These are phyloP conservation scores for Coemansia sp. DNA, from an alignment of 192 early-diverging fungal genomes.

Conservation along the genomic window DNA sequence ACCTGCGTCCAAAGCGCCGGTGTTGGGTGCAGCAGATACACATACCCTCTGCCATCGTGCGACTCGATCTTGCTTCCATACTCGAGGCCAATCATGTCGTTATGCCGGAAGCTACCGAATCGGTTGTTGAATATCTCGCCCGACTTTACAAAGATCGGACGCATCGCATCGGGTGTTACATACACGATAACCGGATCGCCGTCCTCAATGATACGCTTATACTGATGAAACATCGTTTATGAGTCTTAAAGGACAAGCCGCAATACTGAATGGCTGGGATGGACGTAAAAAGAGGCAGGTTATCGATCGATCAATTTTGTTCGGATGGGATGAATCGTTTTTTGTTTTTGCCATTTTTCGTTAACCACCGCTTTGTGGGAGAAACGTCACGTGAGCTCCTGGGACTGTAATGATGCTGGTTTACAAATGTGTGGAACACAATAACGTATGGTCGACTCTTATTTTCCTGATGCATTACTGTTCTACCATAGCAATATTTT, in stretches of 20 bases:
- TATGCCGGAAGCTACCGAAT: conserved; percentile 78
- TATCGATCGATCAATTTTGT: background rate
- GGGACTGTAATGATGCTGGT: too few relatives aligned
- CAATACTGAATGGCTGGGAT: background rate
- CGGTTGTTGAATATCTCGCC: conserved; percentile 72
- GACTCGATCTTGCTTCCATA: conserved; percentile 79
- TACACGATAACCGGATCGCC: conserved; percentile 81
- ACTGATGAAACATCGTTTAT: conserved; percentile 44
- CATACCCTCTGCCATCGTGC: conserved; percentile 65
- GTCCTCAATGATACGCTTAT: conserved; percentile 63
- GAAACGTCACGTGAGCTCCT: background rate
- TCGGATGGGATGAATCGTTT: too few relatives aligned
- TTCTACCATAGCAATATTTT: background rate
- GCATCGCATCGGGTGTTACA: conserved; percentile 70
- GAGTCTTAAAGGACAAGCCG: background rate
- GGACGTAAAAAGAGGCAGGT: background rate
- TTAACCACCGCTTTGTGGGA: background rate
- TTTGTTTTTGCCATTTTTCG: background rate
- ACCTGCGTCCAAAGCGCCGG: conserved; percentile 94
- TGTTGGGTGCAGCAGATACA: conserved; percentile 87
- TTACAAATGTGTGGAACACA: too few relatives aligned
- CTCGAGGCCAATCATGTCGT: conserved; percentile 82
- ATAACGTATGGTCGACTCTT: background rate
- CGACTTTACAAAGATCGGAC: conserved; percentile 59
- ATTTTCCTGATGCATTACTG: background rate